phyloP scores from a whole-genome alignment of 495 filamentous ascomycete species.

The Extremus antarcticus region DNA sequence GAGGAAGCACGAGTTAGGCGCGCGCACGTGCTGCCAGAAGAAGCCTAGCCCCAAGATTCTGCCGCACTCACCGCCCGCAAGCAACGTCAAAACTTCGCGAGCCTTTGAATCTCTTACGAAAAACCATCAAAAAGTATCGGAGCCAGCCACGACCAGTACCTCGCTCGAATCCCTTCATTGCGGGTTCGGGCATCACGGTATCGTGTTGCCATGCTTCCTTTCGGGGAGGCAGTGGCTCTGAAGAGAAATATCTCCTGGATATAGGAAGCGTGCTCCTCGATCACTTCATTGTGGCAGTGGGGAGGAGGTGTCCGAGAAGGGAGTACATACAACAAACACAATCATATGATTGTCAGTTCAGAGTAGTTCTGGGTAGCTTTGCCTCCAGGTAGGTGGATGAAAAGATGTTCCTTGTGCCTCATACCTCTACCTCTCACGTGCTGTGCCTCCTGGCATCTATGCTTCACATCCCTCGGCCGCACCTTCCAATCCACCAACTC shows the following conservation, averaged over 20 bases:
- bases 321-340: conserved; percentile 8
- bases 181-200: conserved; percentile 5
- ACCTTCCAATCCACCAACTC: too few relatives aligned
- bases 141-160: conserved; percentile 17
- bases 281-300: conserved; percentile 15
- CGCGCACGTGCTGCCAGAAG: not conserved
- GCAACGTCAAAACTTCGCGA: not conserved
- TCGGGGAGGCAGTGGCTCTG: conserved; percentile 5
- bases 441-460: too few relatives aligned
- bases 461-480: too few relatives aligned
- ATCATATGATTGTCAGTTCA: not conserved
- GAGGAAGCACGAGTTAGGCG: too few relatives aligned
- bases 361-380: too few relatives aligned
- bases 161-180: conserved; percentile 3
- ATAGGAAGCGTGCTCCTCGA: conserved; percentile 18
- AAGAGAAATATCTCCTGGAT: conserved; percentile 16
- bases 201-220: conserved; percentile 12
- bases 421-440: too few relatives aligned
- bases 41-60: not conserved
- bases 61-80: not conserved
- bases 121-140: conserved; percentile 12
- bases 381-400: too few relatives aligned
- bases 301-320: conserved; percentile 19
- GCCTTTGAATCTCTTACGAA: conserved; percentile 3
- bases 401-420: too few relatives aligned